A percentile compares a stretch with the other conserved stretches of the same genome.
phyloP scores from a whole-genome alignment of 257 asterid species.

The Cordia subcordata region DNA sequence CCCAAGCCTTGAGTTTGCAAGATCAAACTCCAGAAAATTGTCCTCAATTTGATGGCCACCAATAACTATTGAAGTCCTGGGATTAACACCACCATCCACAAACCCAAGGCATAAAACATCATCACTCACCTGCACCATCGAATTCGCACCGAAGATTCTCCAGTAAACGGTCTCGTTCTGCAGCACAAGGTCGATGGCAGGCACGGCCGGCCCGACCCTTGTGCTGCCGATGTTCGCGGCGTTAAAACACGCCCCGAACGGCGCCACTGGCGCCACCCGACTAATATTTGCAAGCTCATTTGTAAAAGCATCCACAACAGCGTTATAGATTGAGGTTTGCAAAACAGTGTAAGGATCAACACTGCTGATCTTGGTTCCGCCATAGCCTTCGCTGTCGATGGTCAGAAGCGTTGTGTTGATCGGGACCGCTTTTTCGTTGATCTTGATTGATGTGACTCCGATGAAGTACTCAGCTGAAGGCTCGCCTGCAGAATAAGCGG shows the following conservation, averaged over 20 bases:
- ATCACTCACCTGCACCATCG: slow-evolving; percentile 37
- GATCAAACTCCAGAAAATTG: slow-evolving; percentile 48
- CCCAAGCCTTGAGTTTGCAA: slow-evolving; percentile 39
- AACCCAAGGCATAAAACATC: slow-evolving; percentile 30
- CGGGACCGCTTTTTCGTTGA: slow-evolving; percentile 27
- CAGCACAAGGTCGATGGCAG: slow-evolving; percentile 36
- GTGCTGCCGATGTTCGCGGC: slow-evolving; percentile 37
- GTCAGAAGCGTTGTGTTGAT: slow-evolving; percentile 23
- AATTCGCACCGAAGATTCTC: slow-evolving; percentile 48
- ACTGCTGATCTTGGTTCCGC: slow-evolving; percentile 54
- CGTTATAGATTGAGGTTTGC: slow-evolving; percentile 36
- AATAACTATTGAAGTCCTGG: slow-evolving; percentile 29
- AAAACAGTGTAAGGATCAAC: slow-evolving; percentile 39
- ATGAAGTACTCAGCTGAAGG: slow-evolving; percentile 55
- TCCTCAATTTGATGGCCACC: slow-evolving; percentile 52
- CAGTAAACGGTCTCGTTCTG: slow-evolving; percentile 33
- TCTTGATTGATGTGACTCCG: slow-evolving; percentile 30
- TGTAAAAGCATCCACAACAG: slow-evolving; percentile 28
- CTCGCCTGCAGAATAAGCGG: slow-evolving; percentile 8
- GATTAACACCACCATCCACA: slow-evolving; percentile 27
- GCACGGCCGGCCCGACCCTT: slow-evolving; percentile 44
- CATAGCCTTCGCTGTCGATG: slow-evolving; percentile 31
- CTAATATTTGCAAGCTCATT: slow-evolving; percentile 30
- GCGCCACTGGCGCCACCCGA: slow-evolving; percentile 24
- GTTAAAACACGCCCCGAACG: slow-evolving; percentile 33